Percentiles rank a stretch among this genome's conserved stretches.
Conservation (phyloP, 345 rosid genomes). For the Draba incana region DNA sequence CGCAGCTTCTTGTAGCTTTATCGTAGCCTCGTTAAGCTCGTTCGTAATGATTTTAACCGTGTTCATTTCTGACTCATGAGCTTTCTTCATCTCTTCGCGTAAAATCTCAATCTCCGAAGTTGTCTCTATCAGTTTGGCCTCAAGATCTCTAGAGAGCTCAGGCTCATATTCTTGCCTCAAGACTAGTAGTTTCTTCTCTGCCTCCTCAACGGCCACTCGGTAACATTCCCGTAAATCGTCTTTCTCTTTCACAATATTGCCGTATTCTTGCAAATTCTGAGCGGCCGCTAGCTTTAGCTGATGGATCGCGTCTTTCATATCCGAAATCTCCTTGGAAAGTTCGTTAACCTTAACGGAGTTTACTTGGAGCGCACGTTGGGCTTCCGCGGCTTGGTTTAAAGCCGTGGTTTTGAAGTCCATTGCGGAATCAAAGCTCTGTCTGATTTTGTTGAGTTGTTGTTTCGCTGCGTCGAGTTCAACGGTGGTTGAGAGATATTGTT, state of each 20-base stretch:
- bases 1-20: slow-evolving; percentile 57
- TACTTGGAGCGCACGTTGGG: slow-evolving; percentile 46
- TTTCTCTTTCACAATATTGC: slow-evolving; percentile 49
- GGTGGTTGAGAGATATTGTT: slow-evolving; percentile 54
- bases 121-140: slow-evolving; percentile 54
- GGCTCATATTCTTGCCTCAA: slow-evolving; percentile 59
- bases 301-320: slow-evolving; percentile 59
- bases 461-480: slow-evolving; percentile 62
- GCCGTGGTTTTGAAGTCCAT: slow-evolving; percentile 63
- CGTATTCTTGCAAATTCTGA: slow-evolving; percentile 53
- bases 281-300: slow-evolving; percentile 58
- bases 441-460: slow-evolving; percentile 64
- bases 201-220: slow-evolving; percentile 53
- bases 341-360: slow-evolving; percentile 51
- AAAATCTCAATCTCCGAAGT: slow-evolving; percentile 65
- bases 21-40: slow-evolving; percentile 76
- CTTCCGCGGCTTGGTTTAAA: slow-evolving; percentile 73
- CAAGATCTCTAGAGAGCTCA: slow-evolving; percentile 51
- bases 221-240: slow-evolving; percentile 48
- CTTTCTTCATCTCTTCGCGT: slow-evolving; percentile 64
- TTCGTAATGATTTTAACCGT: slow-evolving; percentile 52
- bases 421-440: slow-evolving; percentile 78
- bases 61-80: slow-evolving; percentile 56
- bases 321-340: slow-evolving; percentile 61
- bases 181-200: slow-evolving; percentile 45